A percentile compares a stretch with the other conserved stretches of the same genome.
phyloP scores from a whole-genome alignment of 208 protist species.

The Leishmania mexicana region DNA sequence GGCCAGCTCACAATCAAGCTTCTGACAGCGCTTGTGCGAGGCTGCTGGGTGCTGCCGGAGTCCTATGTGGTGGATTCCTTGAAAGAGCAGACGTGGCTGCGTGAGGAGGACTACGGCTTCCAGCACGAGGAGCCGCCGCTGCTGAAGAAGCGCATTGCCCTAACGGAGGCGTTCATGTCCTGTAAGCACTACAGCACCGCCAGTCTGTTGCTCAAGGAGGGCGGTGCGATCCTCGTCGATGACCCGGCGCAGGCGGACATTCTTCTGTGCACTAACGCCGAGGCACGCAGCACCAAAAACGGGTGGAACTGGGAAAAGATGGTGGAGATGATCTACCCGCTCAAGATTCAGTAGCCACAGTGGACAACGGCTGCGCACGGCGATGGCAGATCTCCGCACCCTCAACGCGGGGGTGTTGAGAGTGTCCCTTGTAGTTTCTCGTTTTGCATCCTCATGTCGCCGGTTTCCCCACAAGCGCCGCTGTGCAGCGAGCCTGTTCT shows the following conservation, averaged over 20 bases:
- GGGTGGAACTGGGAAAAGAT: conserved; percentile 83
- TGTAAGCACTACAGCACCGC: conserved; percentile 78
- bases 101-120: conserved; percentile 80
- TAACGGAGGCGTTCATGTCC: conserved; percentile 69
- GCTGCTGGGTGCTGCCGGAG: conserved; percentile 87
- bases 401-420: not conserved
- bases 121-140: conserved; percentile 81
- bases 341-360: conserved; percentile 47
- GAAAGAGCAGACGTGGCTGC: conserved; percentile 53
- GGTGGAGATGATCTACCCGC: conserved; percentile 83
- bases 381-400: not conserved
- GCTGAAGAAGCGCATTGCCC: conserved; percentile 57
- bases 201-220: conserved; percentile 67
- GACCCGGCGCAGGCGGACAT: conserved; percentile 53
- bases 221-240: conserved; percentile 61
- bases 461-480: not conserved
- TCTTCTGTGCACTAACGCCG: conserved; percentile 77
- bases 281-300: conserved; percentile 33
- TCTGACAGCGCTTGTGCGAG: conserved; percentile 79
- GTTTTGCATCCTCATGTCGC: not conserved
- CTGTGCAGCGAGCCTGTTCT: not conserved
- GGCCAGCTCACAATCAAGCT: conserved; percentile 89
- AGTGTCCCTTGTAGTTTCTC: not conserved
- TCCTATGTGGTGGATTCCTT: conserved; percentile 76
- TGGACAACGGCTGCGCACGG: not conserved